Percentiles rank a stretch among this genome's conserved stretches.
These are phyloP conservation scores for Flammula alnicola DNA, from an alignment of 1,284 basidiomycete species.

Conservation along the genomic window DNA sequence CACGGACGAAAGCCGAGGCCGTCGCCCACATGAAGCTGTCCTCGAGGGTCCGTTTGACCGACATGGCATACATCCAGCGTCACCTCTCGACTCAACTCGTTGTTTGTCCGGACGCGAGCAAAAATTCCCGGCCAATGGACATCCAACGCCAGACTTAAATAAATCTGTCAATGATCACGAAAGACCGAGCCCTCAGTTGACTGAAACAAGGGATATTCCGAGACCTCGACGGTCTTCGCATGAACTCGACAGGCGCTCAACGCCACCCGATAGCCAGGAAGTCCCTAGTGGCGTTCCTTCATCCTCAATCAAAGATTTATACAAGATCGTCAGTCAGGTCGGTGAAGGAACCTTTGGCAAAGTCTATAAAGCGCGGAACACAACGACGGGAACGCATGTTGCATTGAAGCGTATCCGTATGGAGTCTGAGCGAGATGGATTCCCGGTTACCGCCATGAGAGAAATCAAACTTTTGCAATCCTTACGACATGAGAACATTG, in stretches of 20 bases:
- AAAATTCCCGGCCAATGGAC: not conserved
- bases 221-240: slow-evolving; percentile 6
- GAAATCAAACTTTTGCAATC: slow-evolving; percentile 98
- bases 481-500: slow-evolving; percentile 87
- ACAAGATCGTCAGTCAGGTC: slow-evolving; percentile 91
- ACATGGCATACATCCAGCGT: not conserved
- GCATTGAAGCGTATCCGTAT: slow-evolving; percentile 98
- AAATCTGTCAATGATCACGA: not conserved
- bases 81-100: not conserved
- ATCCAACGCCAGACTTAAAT: not conserved
- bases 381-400: slow-evolving; percentile 75
- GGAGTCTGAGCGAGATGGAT: slow-evolving; percentile 97
- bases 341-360: slow-evolving; percentile 99
- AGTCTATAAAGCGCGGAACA: slow-evolving; percentile 96
- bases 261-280: slow-evolving; percentile 15
- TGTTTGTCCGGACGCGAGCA: not conserved
- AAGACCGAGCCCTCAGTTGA: slow-evolving; percentile 10
- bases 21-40: not conserved
- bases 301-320: slow-evolving; percentile 60
- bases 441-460: slow-evolving; percentile 98
- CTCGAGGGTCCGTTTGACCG: not conserved
- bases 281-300: slow-evolving; percentile 11
- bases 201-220: slow-evolving; percentile 2
- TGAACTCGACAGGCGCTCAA: slow-evolving; percentile 11
- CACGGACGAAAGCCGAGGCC: not conserved